Evolutionary conservation across 805 yeast species (phyloP), one percentile per base, ranked within the genome.

Genomic region (Cyberlindnera euphorbiae): DNA sequence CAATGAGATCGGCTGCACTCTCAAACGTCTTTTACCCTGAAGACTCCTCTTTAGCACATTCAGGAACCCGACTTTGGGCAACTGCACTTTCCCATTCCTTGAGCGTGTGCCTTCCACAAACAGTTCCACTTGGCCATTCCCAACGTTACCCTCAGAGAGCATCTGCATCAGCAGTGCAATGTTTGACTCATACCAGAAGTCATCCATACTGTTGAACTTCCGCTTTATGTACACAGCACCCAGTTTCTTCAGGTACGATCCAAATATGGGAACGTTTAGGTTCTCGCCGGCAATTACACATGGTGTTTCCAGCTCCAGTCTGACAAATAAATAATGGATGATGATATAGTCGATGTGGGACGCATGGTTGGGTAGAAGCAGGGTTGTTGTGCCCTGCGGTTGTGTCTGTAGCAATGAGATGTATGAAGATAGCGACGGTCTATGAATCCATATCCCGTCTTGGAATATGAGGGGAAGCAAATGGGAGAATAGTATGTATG

Each of bases 41-140:
- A 49, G 25, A 8, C 44, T 30, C 4, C 46, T 47, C n/a, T 40
- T 38, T 14, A 50, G 17, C 17, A 44, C 23, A 14, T 44, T 41
- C 39, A 50, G 27, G 26, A 50, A 47, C 6, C 54, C 54, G 6
- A 46, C 42, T 28, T 47, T 50, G 8, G 52, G 44, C 17, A 46
- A 39, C 49, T 47, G 44, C 12, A 44, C 31, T 29, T 50, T 50
- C 22, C 54, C 54, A 32, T 50, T 50, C 36, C 54, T 40, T 4
- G 54, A 50, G 16, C 54, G 35, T 3, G 51, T 46, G 11, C 54
- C 54, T 25, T 50, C 54, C 15, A 50, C 44, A 28, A 50, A 50
- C 15, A 50, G 28, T 23, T 50, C 54, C 6, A 48, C 36, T 21
- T 33, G 39, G n/a, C n/a, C n/a, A n/a, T n/a, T n/a, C n/a, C n/a